Base-by-base conservation (phyloP, 2,329 filamentous ascomycete genomes). In the Colletotrichum coccodes region DNA sequence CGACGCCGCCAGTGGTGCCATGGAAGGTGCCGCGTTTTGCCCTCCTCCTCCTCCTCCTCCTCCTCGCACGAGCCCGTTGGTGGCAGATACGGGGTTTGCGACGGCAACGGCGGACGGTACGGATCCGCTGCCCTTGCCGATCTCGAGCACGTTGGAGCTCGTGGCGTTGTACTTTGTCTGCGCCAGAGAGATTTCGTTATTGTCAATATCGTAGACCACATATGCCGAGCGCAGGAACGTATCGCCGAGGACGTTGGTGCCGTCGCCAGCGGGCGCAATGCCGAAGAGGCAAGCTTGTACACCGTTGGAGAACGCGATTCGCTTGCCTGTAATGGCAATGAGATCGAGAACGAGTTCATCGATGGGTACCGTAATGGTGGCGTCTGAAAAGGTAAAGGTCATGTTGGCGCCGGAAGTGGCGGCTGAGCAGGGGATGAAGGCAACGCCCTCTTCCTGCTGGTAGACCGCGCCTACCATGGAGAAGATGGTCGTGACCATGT, bases 191-290 rank as follows among this genome's bases (percentile, higher is more conserved):
- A 94, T 90, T 79, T 92, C 84, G 76, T 93, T 90, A 77, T 92
- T 93, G 32, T 84, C 87, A 26, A 94, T 82, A 76, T 94, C 91
- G 76, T 92, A 94, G 12, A 94, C 92, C 16, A 93, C 86, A 73
- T 94, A 94, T 0, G 92, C 92, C 40, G 90, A 91, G 54, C 92
- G 85, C 62, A 94, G 82, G 77, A 94, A 94, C 0, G 92, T 92
- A 75, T 94, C 92, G 18, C 92, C 92, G 32, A 94, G 81, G 2
- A 93, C 87, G 49, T 86, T 85, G n/a, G 86, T 86, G 34, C 85
- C 82, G 1, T 78, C 72, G 3, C 84, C 85, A 1, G 89, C 85
- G 1, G 90, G 89, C 3, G 87, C 84, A 70, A 94, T 86, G 64
- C 91, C 92, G 73, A 94, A 92, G 40, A 91, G 82, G 72, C 92